Base-by-base conservation (phyloP, 2,329 filamentous ascomycete genomes). In the Colletotrichum falcatum region DNA sequence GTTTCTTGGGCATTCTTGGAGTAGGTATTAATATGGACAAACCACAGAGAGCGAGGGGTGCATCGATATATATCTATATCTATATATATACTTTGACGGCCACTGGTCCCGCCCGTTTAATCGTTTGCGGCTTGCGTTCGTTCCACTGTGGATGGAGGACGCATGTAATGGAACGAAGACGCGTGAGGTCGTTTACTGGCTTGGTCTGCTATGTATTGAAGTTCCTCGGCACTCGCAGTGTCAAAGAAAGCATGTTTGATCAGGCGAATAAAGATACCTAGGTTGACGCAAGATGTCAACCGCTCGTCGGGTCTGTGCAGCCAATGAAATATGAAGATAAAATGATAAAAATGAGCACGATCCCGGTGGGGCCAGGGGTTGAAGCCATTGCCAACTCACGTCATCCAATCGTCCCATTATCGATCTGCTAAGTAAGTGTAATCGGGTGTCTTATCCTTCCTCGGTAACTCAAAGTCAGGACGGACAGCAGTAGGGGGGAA, bases 361-460 rank as follows among this genome's bases (percentile, higher is more conserved):
- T 18, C 28, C 18, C n/a, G 30, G 63, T 58, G 51, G 49, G 58
- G 48, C 54, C 46, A 23, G 14, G 61, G 9, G 20, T 56, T 23
- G 56, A 70, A 61, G 33, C 42, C 28, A 58, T 70, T 35, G 51
- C 30, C 42, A 61, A 53, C 42, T 33, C 37, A 44, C 26, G n/a
- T 35, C 56, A 66, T 46, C 33, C 20, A 20, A 48, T 53, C 56
- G 51, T 61, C 66, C 39, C 55, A 69, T 66, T 39, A 54, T 65
- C 26, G 14, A 66, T 65, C 61, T 44, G 46, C 46, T 23, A 68
- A 69, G 66, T 20, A 65, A 69, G 66, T 37, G n/a, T 14, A 61
- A n/a, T 48, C 18, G 56, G 9, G 2, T 58, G 23, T 59, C 55
- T 44, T 59, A 18, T 44, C 23, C 55, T 59, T n/a, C 37, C 23